phyloP scores from a whole-genome alignment of 768 basidiomycete genomes.

The Boletus eberwhitei region DNA sequence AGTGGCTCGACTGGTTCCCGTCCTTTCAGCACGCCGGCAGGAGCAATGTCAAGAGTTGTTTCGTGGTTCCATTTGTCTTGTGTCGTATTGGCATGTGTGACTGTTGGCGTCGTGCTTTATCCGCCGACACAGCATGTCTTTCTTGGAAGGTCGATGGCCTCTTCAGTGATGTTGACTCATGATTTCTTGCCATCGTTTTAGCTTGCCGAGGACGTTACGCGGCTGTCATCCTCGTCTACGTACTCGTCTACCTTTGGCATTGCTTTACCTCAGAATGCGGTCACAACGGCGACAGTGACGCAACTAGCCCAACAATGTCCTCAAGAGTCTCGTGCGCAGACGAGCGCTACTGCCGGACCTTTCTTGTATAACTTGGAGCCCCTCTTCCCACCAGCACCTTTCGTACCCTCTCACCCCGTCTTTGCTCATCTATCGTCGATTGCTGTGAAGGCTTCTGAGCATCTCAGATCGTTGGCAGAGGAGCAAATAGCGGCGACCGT shows the following conservation, averaged over 20 bases:
- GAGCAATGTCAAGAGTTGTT: not conserved
- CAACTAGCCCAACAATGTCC: slow-evolving; percentile 26
- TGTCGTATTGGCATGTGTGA: not conserved
- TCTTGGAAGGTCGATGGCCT: not conserved
- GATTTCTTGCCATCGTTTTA: slow-evolving; percentile 15
- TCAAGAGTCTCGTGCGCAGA: slow-evolving; percentile 26
- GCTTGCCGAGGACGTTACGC: slow-evolving; percentile 24
- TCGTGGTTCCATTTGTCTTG: slow-evolving; percentile 1
- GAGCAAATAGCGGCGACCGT: slow-evolving; percentile 52
- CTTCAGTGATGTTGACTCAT: slow-evolving; percentile 16
- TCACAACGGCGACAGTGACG: slow-evolving; percentile 24
- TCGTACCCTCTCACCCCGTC: slow-evolving; percentile 69
- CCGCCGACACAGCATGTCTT: slow-evolving; percentile 6
- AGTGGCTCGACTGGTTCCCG: slow-evolving; percentile 32
- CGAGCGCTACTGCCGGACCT: slow-evolving; percentile 21
- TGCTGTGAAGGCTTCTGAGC: slow-evolving; percentile 53
- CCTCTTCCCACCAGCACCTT: slow-evolving; percentile 73
- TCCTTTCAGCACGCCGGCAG: not conserved
- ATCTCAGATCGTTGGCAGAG: slow-evolving; percentile 55
- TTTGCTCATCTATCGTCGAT: slow-evolving; percentile 62
- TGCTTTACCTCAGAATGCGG: slow-evolving; percentile 34
- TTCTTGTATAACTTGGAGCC: slow-evolving; percentile 55
- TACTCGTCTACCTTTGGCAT: slow-evolving; percentile 49
- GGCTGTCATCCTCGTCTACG: slow-evolving; percentile 35
- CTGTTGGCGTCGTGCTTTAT: slow-evolving; percentile 6